Conservation (phyloP, 148 eudicot species). For the Polygonum maritimum region DNA sequence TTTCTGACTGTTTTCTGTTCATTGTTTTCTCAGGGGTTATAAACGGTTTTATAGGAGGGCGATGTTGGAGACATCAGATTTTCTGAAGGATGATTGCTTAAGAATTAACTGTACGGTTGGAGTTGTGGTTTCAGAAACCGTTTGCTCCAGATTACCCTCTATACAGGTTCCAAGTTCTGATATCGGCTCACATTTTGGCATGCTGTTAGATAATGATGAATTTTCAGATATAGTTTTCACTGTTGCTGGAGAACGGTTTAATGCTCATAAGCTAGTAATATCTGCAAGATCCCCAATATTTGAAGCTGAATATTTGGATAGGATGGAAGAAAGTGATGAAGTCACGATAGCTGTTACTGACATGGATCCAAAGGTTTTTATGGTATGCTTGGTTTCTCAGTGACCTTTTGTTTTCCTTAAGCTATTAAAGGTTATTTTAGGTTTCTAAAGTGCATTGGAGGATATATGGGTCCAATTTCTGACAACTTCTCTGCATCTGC, state of each 20-base stretch:
- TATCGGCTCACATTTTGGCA: constrained; percentile 31
- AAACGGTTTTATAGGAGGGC: constrained; percentile 27
- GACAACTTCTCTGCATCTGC: neutral
- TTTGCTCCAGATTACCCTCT: constrained; percentile 25
- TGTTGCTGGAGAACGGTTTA: constrained; percentile 21
- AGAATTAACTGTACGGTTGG: constrained; percentile 30
- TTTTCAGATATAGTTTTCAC: constrained; percentile 21
- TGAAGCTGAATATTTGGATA: constrained; percentile 16
- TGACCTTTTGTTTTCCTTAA: neutral
- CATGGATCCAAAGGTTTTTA: constrained; percentile 28
- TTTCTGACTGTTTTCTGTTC: neutral
- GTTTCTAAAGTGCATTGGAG: neutral
- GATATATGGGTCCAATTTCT: neutral
- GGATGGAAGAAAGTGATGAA: neutral
- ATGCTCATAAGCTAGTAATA: constrained; percentile 23
- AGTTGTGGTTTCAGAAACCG: constrained; percentile 25
- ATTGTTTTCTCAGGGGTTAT: constrained; percentile 23
- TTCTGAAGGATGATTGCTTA: constrained; percentile 31
- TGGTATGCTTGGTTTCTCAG: constrained; percentile 13
- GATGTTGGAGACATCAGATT: constrained; percentile 23
- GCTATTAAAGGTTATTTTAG: neutral
- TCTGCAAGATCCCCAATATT: constrained; percentile 27
- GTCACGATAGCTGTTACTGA: constrained; percentile 17
- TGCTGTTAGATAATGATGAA: constrained; percentile 26
- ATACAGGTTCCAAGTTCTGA: constrained; percentile 30